Evolutionary conservation across 352 stramenopile genomes (phyloP).

Genomic region (Globisporangium cederbergense): DNA sequence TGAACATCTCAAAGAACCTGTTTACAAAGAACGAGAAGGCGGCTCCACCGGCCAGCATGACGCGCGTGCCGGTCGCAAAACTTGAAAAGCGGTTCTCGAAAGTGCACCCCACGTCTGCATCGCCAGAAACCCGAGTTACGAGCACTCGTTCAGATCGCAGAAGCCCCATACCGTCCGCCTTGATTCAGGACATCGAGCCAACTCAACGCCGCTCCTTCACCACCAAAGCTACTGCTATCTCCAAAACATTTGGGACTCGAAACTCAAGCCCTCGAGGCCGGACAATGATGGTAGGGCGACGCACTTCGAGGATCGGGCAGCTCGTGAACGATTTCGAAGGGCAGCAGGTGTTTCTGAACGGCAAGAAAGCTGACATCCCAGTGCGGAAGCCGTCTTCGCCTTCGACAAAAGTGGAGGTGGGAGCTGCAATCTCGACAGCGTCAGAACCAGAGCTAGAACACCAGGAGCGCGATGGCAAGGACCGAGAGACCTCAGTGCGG

Average conservation of each 20-base stretch:
- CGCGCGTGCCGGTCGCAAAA: constrained; percentile 3
- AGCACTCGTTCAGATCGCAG: not conserved
- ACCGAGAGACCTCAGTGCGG: not conserved
- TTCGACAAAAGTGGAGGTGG: not conserved
- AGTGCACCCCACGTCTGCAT: not conserved
- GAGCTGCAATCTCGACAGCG: not conserved
- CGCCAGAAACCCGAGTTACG: not conserved
- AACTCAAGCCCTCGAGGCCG: not conserved
- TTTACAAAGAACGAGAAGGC: constrained; percentile 48
- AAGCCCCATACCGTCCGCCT: not conserved
- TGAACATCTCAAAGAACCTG: constrained; percentile 70
- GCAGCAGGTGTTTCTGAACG: not conserved
- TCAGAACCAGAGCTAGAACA: not conserved
- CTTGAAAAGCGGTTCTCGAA: constrained; percentile 4
- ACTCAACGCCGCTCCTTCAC: constrained; percentile 7
- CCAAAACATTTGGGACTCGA: not conserved
- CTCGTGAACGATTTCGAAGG: constrained; percentile 1
- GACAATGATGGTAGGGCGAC: constrained; percentile 4
- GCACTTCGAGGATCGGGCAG: constrained; percentile 2
- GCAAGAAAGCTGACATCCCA: not conserved
- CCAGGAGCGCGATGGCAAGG: not conserved
- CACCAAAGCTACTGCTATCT: not conserved
- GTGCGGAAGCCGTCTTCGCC: too few species aligned
- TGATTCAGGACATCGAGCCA: not conserved
- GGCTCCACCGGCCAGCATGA: constrained; percentile 4